Conservation (phyloP, 306 rosid species). For the Acacia confusa region DNA sequence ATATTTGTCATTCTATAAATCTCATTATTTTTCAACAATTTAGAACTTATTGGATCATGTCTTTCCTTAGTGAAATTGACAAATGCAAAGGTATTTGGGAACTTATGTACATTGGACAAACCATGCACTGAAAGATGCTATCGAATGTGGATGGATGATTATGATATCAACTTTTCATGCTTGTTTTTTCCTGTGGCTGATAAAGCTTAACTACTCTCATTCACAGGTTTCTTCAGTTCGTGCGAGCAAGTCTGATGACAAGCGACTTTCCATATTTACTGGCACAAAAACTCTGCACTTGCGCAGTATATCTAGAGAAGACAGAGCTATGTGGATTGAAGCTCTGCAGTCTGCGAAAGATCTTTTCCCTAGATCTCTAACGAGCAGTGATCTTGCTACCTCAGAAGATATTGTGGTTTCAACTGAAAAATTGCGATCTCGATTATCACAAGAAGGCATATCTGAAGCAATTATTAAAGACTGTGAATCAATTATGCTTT, state of each 20-base stretch:
- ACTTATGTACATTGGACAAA: neutral
- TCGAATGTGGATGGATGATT: conserved; percentile 5
- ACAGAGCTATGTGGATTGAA: conserved; percentile 88
- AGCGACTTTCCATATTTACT: conserved; percentile 88
- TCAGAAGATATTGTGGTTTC: conserved; percentile 83
- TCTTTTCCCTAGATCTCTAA: conserved; percentile 78
- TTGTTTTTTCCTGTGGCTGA: conserved; percentile 30
- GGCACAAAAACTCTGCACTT: conserved; percentile 97
- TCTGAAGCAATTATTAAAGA: conserved; percentile 67
- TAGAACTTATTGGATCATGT: conserved; percentile 5
- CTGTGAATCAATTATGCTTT: conserved; percentile 87
- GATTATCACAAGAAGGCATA: conserved; percentile 79
- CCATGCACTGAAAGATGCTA: conserved; percentile 13
- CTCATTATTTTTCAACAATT: neutral
- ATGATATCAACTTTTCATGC: conserved; percentile 19
- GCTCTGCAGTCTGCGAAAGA: conserved; percentile 87
- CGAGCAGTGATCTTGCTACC: conserved; percentile 72
- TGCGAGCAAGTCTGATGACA: conserved; percentile 96
- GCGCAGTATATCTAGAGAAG: conserved; percentile 77
- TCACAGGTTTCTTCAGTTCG: conserved; percentile 94
- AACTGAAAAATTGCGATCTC: conserved; percentile 81
- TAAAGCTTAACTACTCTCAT: conserved; percentile 36
- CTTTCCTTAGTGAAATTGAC: conserved; percentile 22
- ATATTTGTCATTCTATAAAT: conserved; percentile 7
- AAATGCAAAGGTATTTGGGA: conserved; percentile 1